These are phyloP conservation scores for Rhizopogon vinicolor DNA, from an alignment of 768 basidiomycete species.

Conservation along the genomic window DNA sequence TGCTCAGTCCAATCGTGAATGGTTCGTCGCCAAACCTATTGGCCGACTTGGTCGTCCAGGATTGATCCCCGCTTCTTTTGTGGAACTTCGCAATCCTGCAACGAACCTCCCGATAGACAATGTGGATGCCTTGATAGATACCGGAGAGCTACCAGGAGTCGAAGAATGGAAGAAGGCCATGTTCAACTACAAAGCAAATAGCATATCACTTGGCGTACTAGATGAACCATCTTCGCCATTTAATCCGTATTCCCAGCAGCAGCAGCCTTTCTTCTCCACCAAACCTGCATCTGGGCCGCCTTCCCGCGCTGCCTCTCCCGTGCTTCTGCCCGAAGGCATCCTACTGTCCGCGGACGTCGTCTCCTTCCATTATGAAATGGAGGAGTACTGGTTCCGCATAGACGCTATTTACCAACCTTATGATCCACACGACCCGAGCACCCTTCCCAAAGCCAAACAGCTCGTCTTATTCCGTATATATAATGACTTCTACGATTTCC, in stretches of 20 bases:
- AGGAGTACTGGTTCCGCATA: slow-evolving; percentile 97
- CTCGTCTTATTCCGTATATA: slow-evolving; percentile 93
- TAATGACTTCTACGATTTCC: slow-evolving; percentile 98
- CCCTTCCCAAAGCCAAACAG: slow-evolving; percentile 63
- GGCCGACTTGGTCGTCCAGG: slow-evolving; percentile 93
- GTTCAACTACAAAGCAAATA: slow-evolving; percentile 92
- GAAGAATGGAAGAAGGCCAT: slow-evolving; percentile 99
- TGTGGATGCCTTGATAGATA: slow-evolving; percentile 73
- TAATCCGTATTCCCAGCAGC: slow-evolving; percentile 33
- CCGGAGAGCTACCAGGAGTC: slow-evolving; percentile 88
- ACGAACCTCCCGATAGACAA: slow-evolving; percentile 79
- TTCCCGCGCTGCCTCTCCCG: slow-evolving; percentile 35
- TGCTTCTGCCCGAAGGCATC: slow-evolving; percentile 73
- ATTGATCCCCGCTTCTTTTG: slow-evolving; percentile 94
- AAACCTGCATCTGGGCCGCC: slow-evolving; percentile 10
- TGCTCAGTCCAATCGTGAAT: slow-evolving; percentile 99
- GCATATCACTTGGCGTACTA: slow-evolving; percentile 90
- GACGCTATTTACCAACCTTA: slow-evolving; percentile 88
- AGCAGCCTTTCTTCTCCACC: slow-evolving; percentile 7
- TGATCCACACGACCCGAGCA: slow-evolving; percentile 47
- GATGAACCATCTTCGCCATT: slow-evolving; percentile 51
- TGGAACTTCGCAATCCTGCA: slow-evolving; percentile 90
- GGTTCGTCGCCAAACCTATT: slow-evolving; percentile 99
- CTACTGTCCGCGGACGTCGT: slow-evolving; percentile 85
- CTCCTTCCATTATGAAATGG: slow-evolving; percentile 96